Base-by-base conservation (phyloP, 805 yeast genomes). In the Yarrowia divulgata region DNA sequence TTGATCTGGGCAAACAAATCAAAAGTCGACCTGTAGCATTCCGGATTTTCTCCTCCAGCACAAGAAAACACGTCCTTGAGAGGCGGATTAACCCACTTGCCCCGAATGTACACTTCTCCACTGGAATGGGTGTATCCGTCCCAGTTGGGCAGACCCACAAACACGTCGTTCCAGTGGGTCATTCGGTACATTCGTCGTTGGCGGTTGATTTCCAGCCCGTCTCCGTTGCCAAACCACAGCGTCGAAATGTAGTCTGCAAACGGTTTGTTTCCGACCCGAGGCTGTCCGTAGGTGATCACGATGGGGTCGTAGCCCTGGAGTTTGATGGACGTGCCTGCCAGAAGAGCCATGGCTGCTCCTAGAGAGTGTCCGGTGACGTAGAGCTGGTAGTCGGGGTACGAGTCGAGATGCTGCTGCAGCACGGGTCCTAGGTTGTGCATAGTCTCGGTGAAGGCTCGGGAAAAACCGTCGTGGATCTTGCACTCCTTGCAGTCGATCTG, bases 361-460 rank as follows among this genome's bases (percentile, higher is more conserved):
- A 90, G 77, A 0, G 95, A 90, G 77, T 90, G 96, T 0, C 96
- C 95, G 0, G 86, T 79, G 0, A 88, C 81, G 1, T 84, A 81
- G 1, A 89, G 69, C 39, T 80, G 75, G 74, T 87, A 88, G 19
- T 81, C 82, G 0, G 87, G 85, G 73, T 82, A 76, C 1, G 62
- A 55, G 23, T 55, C 62, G 18, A 55, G 46, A 40, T 55, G 62
- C 4, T 16, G 4, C 46, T 55, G 12, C 14, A 55, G 62, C 14
- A 23, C 19, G 9, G 18, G 12, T 32, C 52, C 66, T 18, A 60
- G 43, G n/a, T 60, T 60, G 18, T 42, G 40, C 40, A 32, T n/a
- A 8, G 66, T 60, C n/a, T 43, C 49, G 14, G 66, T 60, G 18
- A 19, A 42, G 13, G 66, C 66, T n/a, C 34, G 43, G 23, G 40